These are phyloP conservation scores for Rhodamnia argentea DNA, from an alignment of 345 rosid species.

Conservation along the genomic window DNA sequence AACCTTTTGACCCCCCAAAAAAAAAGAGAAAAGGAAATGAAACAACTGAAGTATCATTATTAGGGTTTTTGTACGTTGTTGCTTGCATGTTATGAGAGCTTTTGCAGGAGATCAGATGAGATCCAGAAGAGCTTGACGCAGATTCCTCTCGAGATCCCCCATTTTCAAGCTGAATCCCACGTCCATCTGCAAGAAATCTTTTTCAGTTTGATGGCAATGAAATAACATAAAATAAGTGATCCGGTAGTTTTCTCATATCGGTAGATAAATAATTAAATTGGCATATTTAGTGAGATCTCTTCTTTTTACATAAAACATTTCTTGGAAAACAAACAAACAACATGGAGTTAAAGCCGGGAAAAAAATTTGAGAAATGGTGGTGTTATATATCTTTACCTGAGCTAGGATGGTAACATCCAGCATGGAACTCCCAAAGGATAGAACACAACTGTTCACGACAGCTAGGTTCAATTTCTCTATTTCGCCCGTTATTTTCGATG, in stretches of 20 bases:
- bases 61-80: neutral
- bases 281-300: neutral
- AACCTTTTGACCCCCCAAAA: neutral
- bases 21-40: neutral
- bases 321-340: too few species aligned
- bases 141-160: conserved; percentile 43
- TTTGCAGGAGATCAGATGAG: conserved; percentile 7
- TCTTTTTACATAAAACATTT: neutral
- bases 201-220: neutral
- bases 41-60: neutral
- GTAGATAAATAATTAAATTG: neutral
- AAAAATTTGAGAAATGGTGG: neutral
- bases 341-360: fast-evolving
- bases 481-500: neutral
- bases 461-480: conserved; percentile 4
- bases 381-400: neutral
- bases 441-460: neutral
- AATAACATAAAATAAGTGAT: neutral
- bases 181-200: conserved; percentile 45
- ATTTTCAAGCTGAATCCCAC: conserved; percentile 21
- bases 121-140: conserved; percentile 28
- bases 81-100: neutral
- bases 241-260: neutral
- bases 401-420: conserved; percentile 6
- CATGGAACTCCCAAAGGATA: conserved; percentile 2